These are phyloP conservation scores for Lachancea dasiensis DNA, from an alignment of 805 yeast species.

Conservation along the genomic window DNA sequence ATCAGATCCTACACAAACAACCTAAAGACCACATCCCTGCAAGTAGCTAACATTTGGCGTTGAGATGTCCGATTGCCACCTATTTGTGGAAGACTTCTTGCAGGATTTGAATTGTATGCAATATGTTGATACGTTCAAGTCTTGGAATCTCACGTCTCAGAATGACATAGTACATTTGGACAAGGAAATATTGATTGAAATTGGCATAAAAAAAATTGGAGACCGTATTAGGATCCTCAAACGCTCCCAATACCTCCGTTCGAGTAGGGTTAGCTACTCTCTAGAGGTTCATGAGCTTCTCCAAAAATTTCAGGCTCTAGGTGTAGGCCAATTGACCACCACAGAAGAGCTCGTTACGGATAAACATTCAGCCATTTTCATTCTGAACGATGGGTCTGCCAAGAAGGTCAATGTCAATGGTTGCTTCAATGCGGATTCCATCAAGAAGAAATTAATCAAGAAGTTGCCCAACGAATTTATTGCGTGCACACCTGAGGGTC, in stretches of 20 bases:
- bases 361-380: slow-evolving; percentile 52
- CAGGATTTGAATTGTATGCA: slow-evolving; percentile 19
- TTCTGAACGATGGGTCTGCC: slow-evolving; percentile 66
- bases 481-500: slow-evolving; percentile 14
- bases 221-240: slow-evolving; percentile 69
- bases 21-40: not conserved
- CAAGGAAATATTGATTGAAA: slow-evolving; percentile 54
- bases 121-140: slow-evolving; percentile 20
- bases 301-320: slow-evolving; percentile 20
- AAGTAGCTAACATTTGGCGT: not conserved
- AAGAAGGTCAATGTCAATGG: slow-evolving; percentile 67
- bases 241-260: slow-evolving; percentile 42
- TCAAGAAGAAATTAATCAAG: slow-evolving; percentile 62
- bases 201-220: slow-evolving; percentile 75
- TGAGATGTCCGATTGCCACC: slow-evolving; percentile 8
- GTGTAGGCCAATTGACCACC: slow-evolving; percentile 14
- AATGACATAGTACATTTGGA: slow-evolving; percentile 40
- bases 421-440: slow-evolving; percentile 74
- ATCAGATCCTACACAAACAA: not conserved
- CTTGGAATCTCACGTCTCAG: slow-evolving; percentile 18
- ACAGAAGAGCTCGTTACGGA: slow-evolving; percentile 33
- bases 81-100: slow-evolving; percentile 21
- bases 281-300: slow-evolving; percentile 20
- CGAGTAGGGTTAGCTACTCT: slow-evolving; percentile 15
- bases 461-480: slow-evolving; percentile 36